Evolutionary conservation across 2,329 filamentous ascomycete genomes (phyloP), one percentile per base, ranked within the genome.

Genomic region (Tothia fuscella): DNA sequence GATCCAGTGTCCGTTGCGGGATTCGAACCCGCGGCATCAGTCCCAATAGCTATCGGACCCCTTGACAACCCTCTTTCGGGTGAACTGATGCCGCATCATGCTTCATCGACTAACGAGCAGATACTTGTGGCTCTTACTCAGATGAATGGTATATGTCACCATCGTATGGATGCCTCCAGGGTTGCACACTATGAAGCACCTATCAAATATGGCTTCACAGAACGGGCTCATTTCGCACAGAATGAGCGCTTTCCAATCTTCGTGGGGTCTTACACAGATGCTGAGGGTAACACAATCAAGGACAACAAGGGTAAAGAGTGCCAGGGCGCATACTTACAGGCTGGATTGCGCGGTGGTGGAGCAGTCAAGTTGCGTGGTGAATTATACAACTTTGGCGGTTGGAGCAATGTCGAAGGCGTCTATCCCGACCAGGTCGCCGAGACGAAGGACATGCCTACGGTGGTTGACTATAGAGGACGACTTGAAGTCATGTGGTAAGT

Each of bases 281-380:
- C 35, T n/a, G 17, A 14, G 22, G 35, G 28, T 19, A 26, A 21
- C 14, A 7, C 35, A 17, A 17, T 37, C 10, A 14, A 7, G 13
- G 21, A 17, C 22, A n/a, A 19, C 20, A 37, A 21, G 17, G 35
- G 35, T 16, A 28, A 37, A 16, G 5, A 7, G 17, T 17, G 14
- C 2, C 17, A 37, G 14, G 35, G 21, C 6, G 28, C 13, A 14
- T 16, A 22, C 14, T 25, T 37, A 21, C 25, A 37, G 22, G 22
- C 35, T 4, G 35, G 35, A 22, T 22, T 37, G n/a, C 20, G 35
- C 25, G 35, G 35, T 28, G 35, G 35, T 25, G 35, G 35, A 10
- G 35, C 25, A 17, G 35, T 25, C 22, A 26, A 17, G 12, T 25
- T 37, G 21, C 19, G 19, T 36, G 9, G 6, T n/a, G 13, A 35